Conservation (phyloP, 805 yeast species). For the Saccharomycopsis synnaedendra region DNA sequence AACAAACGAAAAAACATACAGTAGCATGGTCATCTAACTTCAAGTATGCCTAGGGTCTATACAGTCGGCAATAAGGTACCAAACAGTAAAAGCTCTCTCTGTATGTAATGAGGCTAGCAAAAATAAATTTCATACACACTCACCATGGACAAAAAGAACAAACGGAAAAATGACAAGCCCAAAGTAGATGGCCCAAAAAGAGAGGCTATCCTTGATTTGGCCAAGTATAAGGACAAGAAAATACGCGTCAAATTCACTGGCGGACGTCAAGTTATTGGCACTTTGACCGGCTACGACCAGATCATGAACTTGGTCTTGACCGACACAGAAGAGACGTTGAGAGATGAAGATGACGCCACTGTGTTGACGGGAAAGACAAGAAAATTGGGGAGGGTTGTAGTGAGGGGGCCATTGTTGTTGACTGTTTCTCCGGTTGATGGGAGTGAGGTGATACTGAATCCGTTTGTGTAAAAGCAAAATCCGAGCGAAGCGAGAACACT, state of each 20-base stretch:
- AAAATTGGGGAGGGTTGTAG: slow-evolving; percentile 65
- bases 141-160: slow-evolving; percentile 6
- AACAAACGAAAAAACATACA: too few species aligned
- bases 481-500: neutral
- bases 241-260: slow-evolving; percentile 76
- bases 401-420: slow-evolving; percentile 72
- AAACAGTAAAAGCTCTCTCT: too few species aligned
- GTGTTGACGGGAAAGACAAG: slow-evolving; percentile 48
- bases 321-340: slow-evolving; percentile 52
- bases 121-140: too few species aligned
- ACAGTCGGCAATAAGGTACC: too few species aligned
- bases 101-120: too few species aligned
- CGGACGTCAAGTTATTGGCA: slow-evolving; percentile 76
- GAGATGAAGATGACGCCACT: slow-evolving; percentile 57
- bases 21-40: too few species aligned
- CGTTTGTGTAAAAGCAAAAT: slow-evolving; percentile 28
- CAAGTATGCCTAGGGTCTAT: too few species aligned
- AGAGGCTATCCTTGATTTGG: slow-evolving; percentile 78
- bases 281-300: slow-evolving; percentile 74
- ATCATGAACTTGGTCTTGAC: slow-evolving; percentile 71
- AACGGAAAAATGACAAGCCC: slow-evolving; percentile 21
- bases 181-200: slow-evolving; percentile 70
- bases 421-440: slow-evolving; percentile 68
- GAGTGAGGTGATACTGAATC: slow-evolving; percentile 57
- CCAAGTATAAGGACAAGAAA: slow-evolving; percentile 60